phyloP scores from a whole-genome alignment of 352 stramenopile genomes.

The Bremia lactucae region DNA sequence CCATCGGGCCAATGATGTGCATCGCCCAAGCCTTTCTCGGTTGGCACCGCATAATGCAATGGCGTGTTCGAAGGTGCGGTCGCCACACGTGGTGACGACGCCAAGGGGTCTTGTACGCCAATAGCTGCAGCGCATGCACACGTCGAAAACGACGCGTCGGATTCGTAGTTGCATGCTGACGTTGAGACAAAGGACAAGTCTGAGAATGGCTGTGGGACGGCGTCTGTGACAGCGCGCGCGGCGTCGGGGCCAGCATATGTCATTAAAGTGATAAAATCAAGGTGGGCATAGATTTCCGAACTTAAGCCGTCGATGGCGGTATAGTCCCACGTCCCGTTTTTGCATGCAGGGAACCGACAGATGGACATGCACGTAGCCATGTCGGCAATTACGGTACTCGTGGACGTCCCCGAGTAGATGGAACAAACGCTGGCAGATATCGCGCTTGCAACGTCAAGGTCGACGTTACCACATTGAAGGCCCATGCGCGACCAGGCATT shows the following conservation, averaged over 20 bases:
- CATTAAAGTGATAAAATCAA: slow-evolving; percentile 65
- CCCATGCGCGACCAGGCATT: slow-evolving; percentile 57
- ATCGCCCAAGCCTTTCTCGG: slow-evolving; percentile 54
- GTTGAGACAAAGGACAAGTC: slow-evolving; percentile 47
- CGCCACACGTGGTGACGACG: not conserved
- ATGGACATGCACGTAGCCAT: slow-evolving; percentile 66
- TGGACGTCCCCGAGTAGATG: slow-evolving; percentile 63
- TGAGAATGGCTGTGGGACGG: slow-evolving; percentile 31
- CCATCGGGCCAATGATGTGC: slow-evolving; percentile 57
- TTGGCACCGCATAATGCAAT: slow-evolving; percentile 30
- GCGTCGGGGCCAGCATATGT: slow-evolving; percentile 25
- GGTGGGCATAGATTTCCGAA: slow-evolving; percentile 51
- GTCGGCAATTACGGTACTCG: slow-evolving; percentile 34
- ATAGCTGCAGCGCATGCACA: slow-evolving; percentile 54
- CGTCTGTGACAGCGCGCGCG: slow-evolving; percentile 13
- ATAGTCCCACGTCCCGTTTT: slow-evolving; percentile 72
- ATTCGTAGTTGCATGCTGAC: slow-evolving; percentile 44
- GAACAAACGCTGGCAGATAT: slow-evolving; percentile 53
- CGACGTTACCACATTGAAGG: slow-evolving; percentile 41
- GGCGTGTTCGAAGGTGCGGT: slow-evolving; percentile 10
- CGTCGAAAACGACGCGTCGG: slow-evolving; percentile 37
- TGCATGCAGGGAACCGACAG: slow-evolving; percentile 71
- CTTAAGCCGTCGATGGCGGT: slow-evolving; percentile 44
- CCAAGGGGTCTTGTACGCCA: too few relatives aligned
- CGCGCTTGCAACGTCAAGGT: slow-evolving; percentile 36